A percentile compares a stretch with the other conserved stretches of the same genome.
These are phyloP conservation scores for Cercospora sp. DNA, from an alignment of 2,329 filamentous ascomycete genomes.

Conservation along the genomic window DNA sequence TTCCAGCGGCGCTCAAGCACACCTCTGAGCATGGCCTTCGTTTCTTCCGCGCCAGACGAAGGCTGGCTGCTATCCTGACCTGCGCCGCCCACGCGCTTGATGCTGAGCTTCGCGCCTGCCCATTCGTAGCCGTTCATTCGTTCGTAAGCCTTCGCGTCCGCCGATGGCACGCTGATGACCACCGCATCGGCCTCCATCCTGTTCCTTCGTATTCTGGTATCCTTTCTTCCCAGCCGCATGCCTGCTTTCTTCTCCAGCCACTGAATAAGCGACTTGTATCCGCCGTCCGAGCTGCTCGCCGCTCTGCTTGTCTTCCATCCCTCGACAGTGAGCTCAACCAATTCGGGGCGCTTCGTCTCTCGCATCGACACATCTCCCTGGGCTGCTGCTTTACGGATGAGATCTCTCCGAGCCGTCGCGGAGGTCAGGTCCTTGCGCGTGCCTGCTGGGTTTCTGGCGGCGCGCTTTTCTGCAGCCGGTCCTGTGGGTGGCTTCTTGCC, in stretches of 20 bases:
- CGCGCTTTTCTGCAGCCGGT: constrained; percentile 22
- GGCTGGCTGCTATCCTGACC: constrained; percentile 16
- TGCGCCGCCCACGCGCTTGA: constrained; percentile 35
- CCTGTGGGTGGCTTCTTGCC: constrained; percentile 30
- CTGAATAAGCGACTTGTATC: constrained; percentile 40
- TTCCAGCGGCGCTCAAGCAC: constrained; percentile 77
- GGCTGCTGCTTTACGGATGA: constrained; percentile 36
- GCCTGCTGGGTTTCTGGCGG: constrained; percentile 23
- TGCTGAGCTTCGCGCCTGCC: constrained; percentile 42
- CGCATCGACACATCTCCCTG: constrained; percentile 33
- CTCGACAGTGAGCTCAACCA: constrained; percentile 42
- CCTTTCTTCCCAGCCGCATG: constrained; percentile 34
- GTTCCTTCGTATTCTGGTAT: constrained; percentile 42
- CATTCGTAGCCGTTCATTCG: constrained; percentile 46
- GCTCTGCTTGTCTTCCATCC: constrained; percentile 45
- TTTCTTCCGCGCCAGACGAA: constrained; percentile 56
- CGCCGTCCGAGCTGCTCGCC: constrained; percentile 37
- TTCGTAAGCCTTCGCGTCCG: constrained; percentile 39
- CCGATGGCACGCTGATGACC: constrained; percentile 40
- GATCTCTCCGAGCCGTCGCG: constrained; percentile 32
- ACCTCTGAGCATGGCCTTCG: constrained; percentile 60
- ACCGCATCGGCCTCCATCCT: constrained; percentile 39
- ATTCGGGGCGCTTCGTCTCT: constrained; percentile 20
- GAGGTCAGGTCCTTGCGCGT: constrained; percentile 24
- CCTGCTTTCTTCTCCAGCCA: constrained; percentile 46